phyloP scores from a whole-genome alignment of 163 green algal genomes.

The Trebouxiophyceae sp. region DNA sequence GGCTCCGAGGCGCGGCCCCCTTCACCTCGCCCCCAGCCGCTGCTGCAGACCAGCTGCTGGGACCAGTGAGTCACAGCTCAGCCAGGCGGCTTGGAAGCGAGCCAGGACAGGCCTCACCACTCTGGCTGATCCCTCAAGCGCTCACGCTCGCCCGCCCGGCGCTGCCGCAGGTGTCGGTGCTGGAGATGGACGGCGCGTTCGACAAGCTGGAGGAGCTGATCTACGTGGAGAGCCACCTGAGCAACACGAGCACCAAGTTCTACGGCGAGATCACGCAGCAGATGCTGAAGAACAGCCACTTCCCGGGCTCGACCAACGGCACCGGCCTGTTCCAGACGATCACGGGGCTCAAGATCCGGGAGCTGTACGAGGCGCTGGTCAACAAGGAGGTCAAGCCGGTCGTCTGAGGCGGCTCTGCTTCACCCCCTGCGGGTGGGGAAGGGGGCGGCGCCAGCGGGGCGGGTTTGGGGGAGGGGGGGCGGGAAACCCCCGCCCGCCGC shows the following conservation, averaged over 20 bases:
- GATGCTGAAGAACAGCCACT: conserved; percentile 95
- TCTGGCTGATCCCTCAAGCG: too few relatives aligned
- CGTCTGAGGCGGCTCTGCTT: too few relatives aligned
- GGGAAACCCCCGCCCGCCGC: too few relatives aligned
- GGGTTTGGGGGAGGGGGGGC: too few relatives aligned
- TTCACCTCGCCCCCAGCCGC: too few relatives aligned
- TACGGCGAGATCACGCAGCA: conserved; percentile 98
- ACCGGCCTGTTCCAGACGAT: conserved; percentile 93
- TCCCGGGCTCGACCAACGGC: conserved; percentile 88
- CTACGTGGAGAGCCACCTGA: conserved; percentile 98
- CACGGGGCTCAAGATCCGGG: conserved; percentile 80
- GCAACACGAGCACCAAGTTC: conserved; percentile 91
- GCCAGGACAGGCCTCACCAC: too few relatives aligned
- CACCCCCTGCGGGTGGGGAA: too few relatives aligned
- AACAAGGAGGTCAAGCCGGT: neutral
- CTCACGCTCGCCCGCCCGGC: conserved; percentile 74
- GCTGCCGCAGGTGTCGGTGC: conserved; percentile 71
- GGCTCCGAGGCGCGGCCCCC: conserved; percentile 55
- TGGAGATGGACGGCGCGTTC: conserved; percentile 99
- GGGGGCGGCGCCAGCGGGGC: too few relatives aligned
- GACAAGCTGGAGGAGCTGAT: conserved; percentile 98
- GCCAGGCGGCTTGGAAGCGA: too few relatives aligned
- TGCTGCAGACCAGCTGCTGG: too few relatives aligned
- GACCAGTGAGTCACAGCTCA: too few relatives aligned
- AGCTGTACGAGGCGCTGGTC: conserved; percentile 83